Evolutionary conservation across 768 basidiomycete genomes (phyloP).

Genomic region (Coprinellus micaceus): DNA sequence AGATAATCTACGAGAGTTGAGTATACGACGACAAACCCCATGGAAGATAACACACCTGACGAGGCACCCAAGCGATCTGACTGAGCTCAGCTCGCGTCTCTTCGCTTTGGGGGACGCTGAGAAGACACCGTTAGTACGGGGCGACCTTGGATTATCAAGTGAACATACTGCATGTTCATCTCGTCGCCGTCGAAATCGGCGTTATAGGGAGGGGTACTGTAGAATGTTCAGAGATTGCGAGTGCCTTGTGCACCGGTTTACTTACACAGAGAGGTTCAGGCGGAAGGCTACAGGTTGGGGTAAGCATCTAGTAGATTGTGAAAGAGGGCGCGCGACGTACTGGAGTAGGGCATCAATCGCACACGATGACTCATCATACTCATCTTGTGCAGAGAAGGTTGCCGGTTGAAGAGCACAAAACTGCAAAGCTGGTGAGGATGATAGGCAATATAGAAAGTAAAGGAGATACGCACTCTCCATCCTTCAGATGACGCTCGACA

Average conservation of each 20-base stretch:
- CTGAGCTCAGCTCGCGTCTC: slow-evolving; percentile 97
- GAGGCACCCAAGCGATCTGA: slow-evolving; percentile 97
- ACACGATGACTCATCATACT: slow-evolving; percentile 99
- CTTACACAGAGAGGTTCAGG: slow-evolving; percentile 94
- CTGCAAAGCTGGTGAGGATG: slow-evolving; percentile 33
- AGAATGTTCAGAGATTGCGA: slow-evolving; percentile 17
- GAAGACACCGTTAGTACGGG: slow-evolving; percentile 10
- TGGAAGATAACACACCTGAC: slow-evolving; percentile 59
- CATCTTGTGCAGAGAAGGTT: slow-evolving; percentile 99
- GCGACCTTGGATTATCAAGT: not conserved
- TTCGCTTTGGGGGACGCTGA: slow-evolving; percentile 93
- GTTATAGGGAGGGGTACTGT: slow-evolving; percentile 93
- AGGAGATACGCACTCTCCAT: slow-evolving; percentile 84
- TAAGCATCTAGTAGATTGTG: slow-evolving; percentile 7
- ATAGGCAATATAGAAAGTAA: not conserved
- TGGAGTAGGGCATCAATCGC: slow-evolving; percentile 96
- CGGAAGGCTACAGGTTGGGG: slow-evolving; percentile 70
- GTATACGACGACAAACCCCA: not conserved
- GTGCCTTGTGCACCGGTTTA: slow-evolving; percentile 21
- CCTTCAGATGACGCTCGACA: slow-evolving; percentile 94
- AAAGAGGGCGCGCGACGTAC: slow-evolving; percentile 44
- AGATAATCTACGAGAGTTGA: slow-evolving; percentile 71
- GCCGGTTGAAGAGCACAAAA: slow-evolving; percentile 94
- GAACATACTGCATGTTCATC: slow-evolving; percentile 99
- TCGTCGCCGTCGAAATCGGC: slow-evolving; percentile 99